phyloP scores from a whole-genome alignment of 2,329 filamentous ascomycete species.

The Diaporthe helianthi region DNA sequence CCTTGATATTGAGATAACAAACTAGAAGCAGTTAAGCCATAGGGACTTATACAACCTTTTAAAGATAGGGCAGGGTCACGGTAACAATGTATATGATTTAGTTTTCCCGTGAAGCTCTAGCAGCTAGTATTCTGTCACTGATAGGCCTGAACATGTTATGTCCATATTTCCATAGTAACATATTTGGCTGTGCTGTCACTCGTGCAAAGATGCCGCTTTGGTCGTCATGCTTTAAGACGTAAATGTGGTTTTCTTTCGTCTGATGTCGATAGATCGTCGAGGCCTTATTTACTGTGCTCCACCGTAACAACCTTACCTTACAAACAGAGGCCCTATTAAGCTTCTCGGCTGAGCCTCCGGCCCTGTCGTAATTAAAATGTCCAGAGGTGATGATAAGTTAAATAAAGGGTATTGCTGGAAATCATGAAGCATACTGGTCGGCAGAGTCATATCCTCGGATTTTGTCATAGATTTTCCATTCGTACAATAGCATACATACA shows the following conservation, averaged over 20 bases:
- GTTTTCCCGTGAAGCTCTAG: too few relatives aligned
- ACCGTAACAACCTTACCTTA: background rate
- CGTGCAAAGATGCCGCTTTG: background rate
- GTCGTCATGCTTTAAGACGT: background rate
- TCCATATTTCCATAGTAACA: background rate
- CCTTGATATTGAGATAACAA: too few relatives aligned
- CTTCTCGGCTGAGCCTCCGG: background rate
- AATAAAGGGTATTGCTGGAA: background rate
- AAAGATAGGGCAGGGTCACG: too few relatives aligned
- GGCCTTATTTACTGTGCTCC: conserved; percentile 19
- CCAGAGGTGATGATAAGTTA: background rate
- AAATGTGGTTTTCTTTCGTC: background rate
- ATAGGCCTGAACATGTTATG: too few relatives aligned
- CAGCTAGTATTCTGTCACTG: background rate
- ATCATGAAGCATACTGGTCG: background rate
- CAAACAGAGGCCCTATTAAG: background rate
- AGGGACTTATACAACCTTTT: too few relatives aligned
- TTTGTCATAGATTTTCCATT: background rate
- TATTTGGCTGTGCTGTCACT: background rate
- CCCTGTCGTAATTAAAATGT: background rate
- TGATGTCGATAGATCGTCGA: conserved; percentile 6
- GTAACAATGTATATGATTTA: too few relatives aligned
- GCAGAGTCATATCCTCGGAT: background rate
- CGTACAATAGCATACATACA: background rate
- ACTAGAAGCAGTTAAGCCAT: too few relatives aligned